Evolutionary conservation across 352 stramenopile species (phyloP), one percentile per base, ranked within the genome.

Genomic region (Aphanomyces astaci): DNA sequence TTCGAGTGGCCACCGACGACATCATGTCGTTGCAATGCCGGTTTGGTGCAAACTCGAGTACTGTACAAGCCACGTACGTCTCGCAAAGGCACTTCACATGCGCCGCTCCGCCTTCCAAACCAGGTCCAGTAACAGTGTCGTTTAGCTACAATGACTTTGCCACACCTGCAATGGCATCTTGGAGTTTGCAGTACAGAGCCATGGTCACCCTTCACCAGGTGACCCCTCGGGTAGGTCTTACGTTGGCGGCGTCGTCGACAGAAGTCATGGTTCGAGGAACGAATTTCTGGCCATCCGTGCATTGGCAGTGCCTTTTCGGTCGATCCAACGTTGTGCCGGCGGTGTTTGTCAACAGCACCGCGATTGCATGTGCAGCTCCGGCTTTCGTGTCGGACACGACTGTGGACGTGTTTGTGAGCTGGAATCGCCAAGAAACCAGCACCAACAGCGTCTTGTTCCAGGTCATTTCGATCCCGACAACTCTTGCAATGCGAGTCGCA

Each of bases 181-280:
- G 13, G 25, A 4, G 19, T 10, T 15, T 68, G 4, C 2, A 11
- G 25, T 68, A 68, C 27, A 22, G 57, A 15, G 2, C 62, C 19
- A 30, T 22, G 9, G 51, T 68, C 11, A 60, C 22, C 0, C 62
- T 68, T 43, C 62, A 68, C n/a, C 27, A 24, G 1, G 27, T 68
- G 22, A 59, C 11, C 15, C 62, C 62, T n/a, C 0, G 39, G 13
- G 25, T 59, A 17, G 62, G 62, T 46, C n/a, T n/a, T n/a, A n/a
- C n/a, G n/a, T n/a, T 36, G 3, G 30, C 33, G 30, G 13, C 27
- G 24, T 9, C 22, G n/a, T 60, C 19, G 9, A 24, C 32, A 32
- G 51, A 57, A 36, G 48, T 68, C 1, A 15, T 68, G 10, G 39
- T 68, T n/a, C 62, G 46, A 22, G 62, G 62, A 31, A 60, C 62